A percentile compares a stretch with the other conserved stretches of the same genome.
Conservation (phyloP, 371 early-diverging fungal genomes). For the Syncephalastrum monosporum region DNA sequence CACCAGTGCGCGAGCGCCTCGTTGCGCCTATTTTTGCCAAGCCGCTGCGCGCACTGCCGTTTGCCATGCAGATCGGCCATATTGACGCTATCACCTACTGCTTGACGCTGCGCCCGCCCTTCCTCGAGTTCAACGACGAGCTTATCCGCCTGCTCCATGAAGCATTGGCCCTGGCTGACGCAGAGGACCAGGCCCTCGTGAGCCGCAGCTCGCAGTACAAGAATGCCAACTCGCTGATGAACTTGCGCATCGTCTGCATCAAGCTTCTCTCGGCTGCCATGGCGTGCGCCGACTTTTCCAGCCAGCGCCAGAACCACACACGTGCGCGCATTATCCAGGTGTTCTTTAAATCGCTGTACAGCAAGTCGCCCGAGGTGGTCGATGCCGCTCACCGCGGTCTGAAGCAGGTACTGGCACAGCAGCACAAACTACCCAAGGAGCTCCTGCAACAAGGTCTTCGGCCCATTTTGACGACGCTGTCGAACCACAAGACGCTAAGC, state of each 20-base stretch:
- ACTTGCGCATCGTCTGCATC: constrained; percentile 93
- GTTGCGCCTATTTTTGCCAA: constrained; percentile 96
- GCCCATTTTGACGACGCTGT: constrained; percentile 92
- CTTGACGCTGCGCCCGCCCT: constrained; percentile 85
- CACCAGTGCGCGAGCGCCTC: constrained; percentile 83
- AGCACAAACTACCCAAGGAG: constrained; percentile 93
- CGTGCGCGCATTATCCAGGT: constrained; percentile 92
- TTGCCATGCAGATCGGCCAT: constrained; percentile 96
- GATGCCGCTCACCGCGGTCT: constrained; percentile 95
- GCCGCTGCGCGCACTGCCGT: constrained; percentile 93
- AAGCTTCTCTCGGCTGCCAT: constrained; percentile 92
- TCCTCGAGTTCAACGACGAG: constrained; percentile 91
- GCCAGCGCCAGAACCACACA: constrained; percentile 69
- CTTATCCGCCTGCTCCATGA: constrained; percentile 89
- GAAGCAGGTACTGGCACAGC: constrained; percentile 81
- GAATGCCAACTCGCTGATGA: constrained; percentile 77
- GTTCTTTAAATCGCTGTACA: constrained; percentile 97
- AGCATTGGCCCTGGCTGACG: constrained; percentile 93
- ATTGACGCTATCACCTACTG: constrained; percentile 98
- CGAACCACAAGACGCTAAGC: constrained; percentile 90
- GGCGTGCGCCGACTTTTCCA: constrained; percentile 80
- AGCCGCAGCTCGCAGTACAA: constrained; percentile 83
- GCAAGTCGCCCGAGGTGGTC: constrained; percentile 90
- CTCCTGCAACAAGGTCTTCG: constrained; percentile 94
- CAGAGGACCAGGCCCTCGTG: constrained; percentile 95